Conservation (phyloP, 1,284 basidiomycete genomes). For the Clitocybe nebularis region DNA sequence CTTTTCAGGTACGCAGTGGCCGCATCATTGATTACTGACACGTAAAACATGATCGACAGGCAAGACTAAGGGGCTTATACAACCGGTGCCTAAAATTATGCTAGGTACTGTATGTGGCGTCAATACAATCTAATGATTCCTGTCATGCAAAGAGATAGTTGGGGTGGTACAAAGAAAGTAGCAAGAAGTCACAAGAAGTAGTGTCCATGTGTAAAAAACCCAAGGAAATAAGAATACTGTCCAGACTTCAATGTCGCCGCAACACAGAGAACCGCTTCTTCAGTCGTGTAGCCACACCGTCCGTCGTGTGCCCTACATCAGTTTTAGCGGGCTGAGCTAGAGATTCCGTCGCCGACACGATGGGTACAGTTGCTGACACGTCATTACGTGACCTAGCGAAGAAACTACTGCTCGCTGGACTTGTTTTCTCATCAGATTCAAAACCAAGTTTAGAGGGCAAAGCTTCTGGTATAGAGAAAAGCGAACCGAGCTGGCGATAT, state of each 20-base stretch:
- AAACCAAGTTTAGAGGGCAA: constrained; percentile 14
- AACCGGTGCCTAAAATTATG: too few species aligned
- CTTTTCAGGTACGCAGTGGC: too few species aligned
- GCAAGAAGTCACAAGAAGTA: background rate
- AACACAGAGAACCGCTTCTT: constrained; percentile 17
- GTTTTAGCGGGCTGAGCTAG: background rate
- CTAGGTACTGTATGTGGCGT: too few species aligned
- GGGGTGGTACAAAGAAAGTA: too few species aligned
- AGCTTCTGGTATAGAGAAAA: constrained; percentile 18
- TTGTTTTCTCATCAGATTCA: background rate
- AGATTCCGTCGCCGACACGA: constrained; percentile 1
- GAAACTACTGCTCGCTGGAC: background rate
- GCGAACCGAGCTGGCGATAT: constrained; percentile 9
- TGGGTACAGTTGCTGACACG: background rate
- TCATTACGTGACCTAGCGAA: background rate
- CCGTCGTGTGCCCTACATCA: too few species aligned
- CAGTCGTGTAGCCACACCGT: constrained; percentile 11
- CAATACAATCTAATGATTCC: too few species aligned
- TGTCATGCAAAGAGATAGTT: too few species aligned
- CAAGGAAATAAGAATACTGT: too few species aligned
- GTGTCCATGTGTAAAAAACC: background rate
- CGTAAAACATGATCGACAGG: too few species aligned
- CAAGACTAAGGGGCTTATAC: too few species aligned
- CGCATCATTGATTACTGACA: too few species aligned
- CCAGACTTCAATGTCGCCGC: constrained; percentile 10